A percentile compares a stretch with the other conserved stretches of the same genome.
Conservation (phyloP, 352 stramenopile species). For the Plasmopara viticola region DNA sequence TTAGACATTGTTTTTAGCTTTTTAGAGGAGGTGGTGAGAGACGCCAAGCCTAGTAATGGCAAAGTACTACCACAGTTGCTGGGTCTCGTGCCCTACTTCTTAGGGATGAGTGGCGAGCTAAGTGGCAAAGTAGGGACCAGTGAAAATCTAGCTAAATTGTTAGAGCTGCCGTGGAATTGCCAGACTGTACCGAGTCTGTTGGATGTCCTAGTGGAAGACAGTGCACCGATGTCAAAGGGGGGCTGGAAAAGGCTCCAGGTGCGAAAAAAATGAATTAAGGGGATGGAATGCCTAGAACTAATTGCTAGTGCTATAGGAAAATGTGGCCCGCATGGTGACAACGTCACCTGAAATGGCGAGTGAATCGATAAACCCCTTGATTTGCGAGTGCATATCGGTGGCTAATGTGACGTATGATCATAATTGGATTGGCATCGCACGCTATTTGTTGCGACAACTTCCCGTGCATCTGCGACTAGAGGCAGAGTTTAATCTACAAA, state of each 20-base stretch:
- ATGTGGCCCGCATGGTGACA: constrained; percentile 40
- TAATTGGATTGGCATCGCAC: constrained; percentile 48
- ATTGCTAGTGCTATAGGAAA: constrained; percentile 25
- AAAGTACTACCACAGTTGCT: constrained; percentile 60
- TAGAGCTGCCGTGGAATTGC: constrained; percentile 61
- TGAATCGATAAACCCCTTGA: constrained; percentile 53
- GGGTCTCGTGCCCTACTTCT: constrained; percentile 46
- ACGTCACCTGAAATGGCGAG: constrained; percentile 27
- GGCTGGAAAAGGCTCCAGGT: constrained; percentile 60
- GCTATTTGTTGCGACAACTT: constrained; percentile 44
- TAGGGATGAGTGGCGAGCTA: constrained; percentile 39
- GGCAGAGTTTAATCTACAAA: constrained; percentile 74
- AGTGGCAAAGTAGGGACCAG: constrained; percentile 4
- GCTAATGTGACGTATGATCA: constrained; percentile 33
- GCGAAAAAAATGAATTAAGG: neutral
- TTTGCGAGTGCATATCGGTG: constrained; percentile 57
- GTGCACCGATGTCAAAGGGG: constrained; percentile 29
- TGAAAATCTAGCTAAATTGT: constrained; percentile 50
- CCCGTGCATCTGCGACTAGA: constrained; percentile 53
- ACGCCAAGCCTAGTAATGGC: constrained; percentile 8
- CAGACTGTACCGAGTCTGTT: constrained; percentile 50
- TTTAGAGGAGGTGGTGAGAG: constrained; percentile 37
- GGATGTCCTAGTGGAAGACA: constrained; percentile 48
- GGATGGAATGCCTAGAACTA: neutral
- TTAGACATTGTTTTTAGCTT: constrained; percentile 53